Conservation (phyloP, 2,329 filamentous ascomycete species). For the Pseudomassariella vexata region DNA sequence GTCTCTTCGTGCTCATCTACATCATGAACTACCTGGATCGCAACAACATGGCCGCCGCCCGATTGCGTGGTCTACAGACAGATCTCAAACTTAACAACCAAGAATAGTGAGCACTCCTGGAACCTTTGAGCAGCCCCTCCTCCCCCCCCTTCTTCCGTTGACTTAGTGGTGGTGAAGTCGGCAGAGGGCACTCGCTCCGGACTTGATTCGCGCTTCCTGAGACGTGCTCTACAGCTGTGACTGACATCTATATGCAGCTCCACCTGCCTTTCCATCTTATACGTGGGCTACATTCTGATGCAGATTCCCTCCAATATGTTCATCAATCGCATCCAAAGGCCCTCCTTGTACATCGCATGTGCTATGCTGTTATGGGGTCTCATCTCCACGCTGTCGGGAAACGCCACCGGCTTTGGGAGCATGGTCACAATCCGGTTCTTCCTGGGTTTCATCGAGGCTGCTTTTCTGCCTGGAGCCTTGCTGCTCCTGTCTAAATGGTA, state of each 20-base stretch:
- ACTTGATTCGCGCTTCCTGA: neutral
- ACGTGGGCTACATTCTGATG: conserved; percentile 62
- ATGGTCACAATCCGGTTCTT: conserved; percentile 54
- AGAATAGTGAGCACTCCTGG: too few species aligned
- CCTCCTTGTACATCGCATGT: conserved; percentile 43
- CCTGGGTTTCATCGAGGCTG: conserved; percentile 57
- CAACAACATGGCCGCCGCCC: conserved; percentile 63
- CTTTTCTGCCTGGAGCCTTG: conserved; percentile 58
- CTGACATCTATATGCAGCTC: conserved; percentile 52
- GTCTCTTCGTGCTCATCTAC: conserved; percentile 67
- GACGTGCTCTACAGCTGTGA: conserved; percentile 29
- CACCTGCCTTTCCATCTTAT: conserved; percentile 58
- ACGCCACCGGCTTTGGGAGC: conserved; percentile 43
- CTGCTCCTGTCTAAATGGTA: conserved; percentile 64
- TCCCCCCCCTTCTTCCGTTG: too few species aligned
- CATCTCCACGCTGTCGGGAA: conserved; percentile 51
- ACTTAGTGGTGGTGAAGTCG: too few species aligned
- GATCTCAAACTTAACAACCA: conserved; percentile 40
- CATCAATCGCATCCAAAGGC: conserved; percentile 45
- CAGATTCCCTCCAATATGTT: conserved; percentile 55
- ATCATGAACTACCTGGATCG: conserved; percentile 69
- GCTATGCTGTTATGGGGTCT: conserved; percentile 56
- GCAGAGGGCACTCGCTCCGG: too few species aligned
- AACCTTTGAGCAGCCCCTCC: too few species aligned
- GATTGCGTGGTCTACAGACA: conserved; percentile 57